Conservation (phyloP, 495 filamentous ascomycete species). For the Xylaria sp. region DNA sequence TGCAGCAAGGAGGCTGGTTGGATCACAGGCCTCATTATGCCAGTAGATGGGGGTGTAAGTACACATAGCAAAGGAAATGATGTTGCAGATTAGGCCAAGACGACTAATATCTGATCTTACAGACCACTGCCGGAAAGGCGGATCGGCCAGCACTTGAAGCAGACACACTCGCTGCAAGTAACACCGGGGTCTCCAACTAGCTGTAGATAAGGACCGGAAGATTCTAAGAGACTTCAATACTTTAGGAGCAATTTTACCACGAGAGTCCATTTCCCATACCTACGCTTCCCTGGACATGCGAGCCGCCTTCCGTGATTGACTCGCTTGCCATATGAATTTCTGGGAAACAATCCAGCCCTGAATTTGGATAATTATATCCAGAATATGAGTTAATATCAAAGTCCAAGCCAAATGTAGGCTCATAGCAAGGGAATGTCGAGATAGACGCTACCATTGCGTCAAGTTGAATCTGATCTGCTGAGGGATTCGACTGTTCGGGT, state of each 20-base stretch:
- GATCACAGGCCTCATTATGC: slow-evolving; percentile 23
- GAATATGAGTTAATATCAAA: not conserved
- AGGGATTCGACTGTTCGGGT: not conserved
- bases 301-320: not conserved
- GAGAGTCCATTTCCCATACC: not conserved
- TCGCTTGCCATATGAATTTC: not conserved
- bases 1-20: slow-evolving; percentile 17
- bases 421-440: not conserved
- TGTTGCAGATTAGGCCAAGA: not conserved
- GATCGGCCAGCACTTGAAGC: slow-evolving; percentile 13
- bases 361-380: not conserved
- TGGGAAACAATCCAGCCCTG: not conserved
- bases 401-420: not conserved
- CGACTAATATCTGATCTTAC: not conserved
- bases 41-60: slow-evolving; percentile 24
- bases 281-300: not conserved
- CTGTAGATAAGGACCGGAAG: too few relatives aligned
- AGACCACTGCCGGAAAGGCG: slow-evolving; percentile 13
- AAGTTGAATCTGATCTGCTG: not conserved
- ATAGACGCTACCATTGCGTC: not conserved
- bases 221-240: not conserved
- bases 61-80: not conserved
- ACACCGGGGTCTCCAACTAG: slow-evolving; percentile 9
- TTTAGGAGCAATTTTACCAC: not conserved
- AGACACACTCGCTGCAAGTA: slow-evolving; percentile 6